Evolutionary conservation across 805 yeast species (phyloP).

Genomic region (Pichia pseudocactophila): DNA sequence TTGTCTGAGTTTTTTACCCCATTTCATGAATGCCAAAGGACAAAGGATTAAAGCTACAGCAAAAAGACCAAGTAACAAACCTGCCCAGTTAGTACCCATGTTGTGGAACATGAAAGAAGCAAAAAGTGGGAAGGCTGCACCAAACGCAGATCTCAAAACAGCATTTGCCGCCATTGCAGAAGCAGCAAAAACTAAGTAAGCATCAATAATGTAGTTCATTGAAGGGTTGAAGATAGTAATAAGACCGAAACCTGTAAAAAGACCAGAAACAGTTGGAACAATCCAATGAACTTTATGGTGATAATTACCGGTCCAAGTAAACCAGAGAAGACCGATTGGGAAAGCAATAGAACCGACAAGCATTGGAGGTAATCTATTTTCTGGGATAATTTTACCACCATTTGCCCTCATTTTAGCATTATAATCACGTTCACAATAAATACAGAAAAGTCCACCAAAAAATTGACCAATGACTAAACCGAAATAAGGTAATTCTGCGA

Average conservation of each 20-base stretch:
- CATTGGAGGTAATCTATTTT: slow-evolving; percentile 71
- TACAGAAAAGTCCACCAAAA: slow-evolving; percentile 45
- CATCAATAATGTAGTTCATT: slow-evolving; percentile 64
- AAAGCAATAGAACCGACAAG: slow-evolving; percentile 61
- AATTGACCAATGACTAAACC: slow-evolving; percentile 64
- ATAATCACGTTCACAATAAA: slow-evolving; percentile 49
- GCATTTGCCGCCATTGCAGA: slow-evolving; percentile 73
- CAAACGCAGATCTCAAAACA: slow-evolving; percentile 57
- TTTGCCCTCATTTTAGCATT: slow-evolving; percentile 38
- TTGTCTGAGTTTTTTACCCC: slow-evolving; percentile 47
- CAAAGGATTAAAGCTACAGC: slow-evolving; percentile 52
- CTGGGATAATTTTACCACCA: slow-evolving; percentile 61
- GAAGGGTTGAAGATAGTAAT: slow-evolving; percentile 60
- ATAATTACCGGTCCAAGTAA: slow-evolving; percentile 81
- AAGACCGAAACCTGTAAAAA: slow-evolving; percentile 59
- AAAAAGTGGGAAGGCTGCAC: slow-evolving; percentile 47
- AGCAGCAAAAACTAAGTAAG: slow-evolving; percentile 64
- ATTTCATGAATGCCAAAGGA: slow-evolving; percentile 56
- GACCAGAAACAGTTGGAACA: slow-evolving; percentile 62
- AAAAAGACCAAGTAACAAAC: slow-evolving; percentile 57
- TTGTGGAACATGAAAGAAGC: slow-evolving; percentile 60
- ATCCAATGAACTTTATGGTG: slow-evolving; percentile 68
- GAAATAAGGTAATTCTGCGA: slow-evolving; percentile 70
- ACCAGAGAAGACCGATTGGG: slow-evolving; percentile 77
- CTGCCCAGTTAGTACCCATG: slow-evolving; percentile 75